A percentile compares a stretch with the other conserved stretches of the same genome.
Evolutionary conservation across 2,329 filamentous ascomycete genomes (phyloP).

Genomic region (Akanthomyces dipterigenus): DNA sequence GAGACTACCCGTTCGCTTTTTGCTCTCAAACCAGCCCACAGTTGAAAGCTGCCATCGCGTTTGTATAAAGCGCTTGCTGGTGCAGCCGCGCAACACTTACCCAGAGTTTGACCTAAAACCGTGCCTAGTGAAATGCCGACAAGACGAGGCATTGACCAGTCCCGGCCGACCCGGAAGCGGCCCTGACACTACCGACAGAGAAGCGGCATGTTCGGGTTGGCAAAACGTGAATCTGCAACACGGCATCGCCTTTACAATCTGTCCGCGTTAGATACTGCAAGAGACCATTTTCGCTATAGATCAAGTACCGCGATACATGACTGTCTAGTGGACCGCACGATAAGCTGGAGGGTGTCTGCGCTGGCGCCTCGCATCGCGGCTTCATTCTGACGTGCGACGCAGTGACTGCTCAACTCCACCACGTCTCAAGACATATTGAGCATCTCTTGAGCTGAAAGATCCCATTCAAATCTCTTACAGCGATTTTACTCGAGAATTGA

Average conservation of each 20-base stretch:
- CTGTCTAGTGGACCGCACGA: neutral
- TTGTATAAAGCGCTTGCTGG: neutral
- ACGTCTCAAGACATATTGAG: neutral
- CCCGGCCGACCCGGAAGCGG: conserved; percentile 2
- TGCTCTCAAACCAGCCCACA: too few species aligned
- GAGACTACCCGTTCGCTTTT: too few species aligned
- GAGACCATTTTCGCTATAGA: neutral
- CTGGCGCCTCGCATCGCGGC: neutral
- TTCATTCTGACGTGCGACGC: neutral
- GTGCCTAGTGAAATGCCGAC: neutral
- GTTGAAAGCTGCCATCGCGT: too few species aligned
- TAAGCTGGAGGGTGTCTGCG: too few species aligned
- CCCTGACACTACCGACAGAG: neutral
- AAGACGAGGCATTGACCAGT: neutral
- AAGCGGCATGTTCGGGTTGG: neutral
- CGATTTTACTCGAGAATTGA: neutral
- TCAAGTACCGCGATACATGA: neutral
- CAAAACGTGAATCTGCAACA: neutral
- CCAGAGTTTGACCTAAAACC: neutral
- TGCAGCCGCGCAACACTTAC: neutral
- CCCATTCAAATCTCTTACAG: neutral
- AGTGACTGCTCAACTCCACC: neutral
- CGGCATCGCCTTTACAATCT: neutral
- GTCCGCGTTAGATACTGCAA: neutral
- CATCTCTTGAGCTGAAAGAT: neutral